Percentiles rank a stretch among this genome's conserved stretches.
phyloP scores from a whole-genome alignment of 345 rosid species.

The Bruguiera sexangula region DNA sequence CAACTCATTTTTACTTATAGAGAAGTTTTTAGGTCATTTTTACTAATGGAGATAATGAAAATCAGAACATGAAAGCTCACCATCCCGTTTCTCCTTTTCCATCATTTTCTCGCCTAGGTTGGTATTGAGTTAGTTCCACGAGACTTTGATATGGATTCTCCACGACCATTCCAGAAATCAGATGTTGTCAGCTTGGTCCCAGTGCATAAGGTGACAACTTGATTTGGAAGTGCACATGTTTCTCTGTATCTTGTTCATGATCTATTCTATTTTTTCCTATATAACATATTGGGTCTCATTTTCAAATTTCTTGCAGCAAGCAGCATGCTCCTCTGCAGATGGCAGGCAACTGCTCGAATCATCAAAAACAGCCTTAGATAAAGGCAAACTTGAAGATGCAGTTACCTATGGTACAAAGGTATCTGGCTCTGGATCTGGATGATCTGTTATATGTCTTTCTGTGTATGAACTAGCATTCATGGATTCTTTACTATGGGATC shows the following conservation, averaged over 20 bases:
- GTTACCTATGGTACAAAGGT: slow-evolving; percentile 96
- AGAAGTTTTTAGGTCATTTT: no score
- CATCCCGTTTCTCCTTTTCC: slow-evolving; percentile 5
- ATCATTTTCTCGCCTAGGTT: slow-evolving; percentile 44
- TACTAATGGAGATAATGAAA: background rate
- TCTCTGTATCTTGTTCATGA: slow-evolving; percentile 14
- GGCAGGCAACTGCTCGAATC: slow-evolving; percentile 98
- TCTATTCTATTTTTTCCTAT: slow-evolving; percentile 4
- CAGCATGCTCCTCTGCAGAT: slow-evolving; percentile 98
- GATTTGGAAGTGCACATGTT: background rate
- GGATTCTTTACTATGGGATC: slow-evolving; percentile 1
- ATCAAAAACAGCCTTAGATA: slow-evolving; percentile 96
- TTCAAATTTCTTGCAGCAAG: slow-evolving; percentile 69
- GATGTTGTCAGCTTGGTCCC: slow-evolving; percentile 92
- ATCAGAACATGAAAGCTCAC: slow-evolving; percentile 13
- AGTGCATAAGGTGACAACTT: slow-evolving; percentile 74
- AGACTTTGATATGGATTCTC: slow-evolving; percentile 97
- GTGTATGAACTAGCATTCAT: slow-evolving; percentile 5
- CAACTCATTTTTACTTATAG: no score
- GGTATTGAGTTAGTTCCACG: slow-evolving; percentile 94
- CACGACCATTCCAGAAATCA: slow-evolving; percentile 69
- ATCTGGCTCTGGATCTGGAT: slow-evolving; percentile 13
- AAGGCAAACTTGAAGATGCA: slow-evolving; percentile 99
- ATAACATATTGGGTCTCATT: slow-evolving; percentile 11
- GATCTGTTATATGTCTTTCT: slow-evolving; percentile 13